Percentiles rank a stretch among this genome's conserved stretches.
Conservation (phyloP, 495 filamentous ascomycete species). For the Penicillium paradoxum region DNA sequence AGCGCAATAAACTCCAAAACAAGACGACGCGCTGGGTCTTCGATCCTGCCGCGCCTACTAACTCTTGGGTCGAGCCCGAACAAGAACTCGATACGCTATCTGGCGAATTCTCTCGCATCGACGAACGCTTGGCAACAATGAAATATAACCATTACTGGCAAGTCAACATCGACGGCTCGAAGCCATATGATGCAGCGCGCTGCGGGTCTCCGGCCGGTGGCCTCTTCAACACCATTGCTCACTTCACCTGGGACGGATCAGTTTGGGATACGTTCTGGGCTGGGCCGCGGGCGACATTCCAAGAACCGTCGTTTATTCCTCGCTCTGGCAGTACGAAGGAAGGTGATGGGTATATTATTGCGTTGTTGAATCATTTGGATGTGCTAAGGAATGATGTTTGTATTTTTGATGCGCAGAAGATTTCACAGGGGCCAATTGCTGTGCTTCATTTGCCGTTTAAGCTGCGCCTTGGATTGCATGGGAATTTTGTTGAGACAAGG, state of each 20-base stretch:
- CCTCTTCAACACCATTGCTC: slow-evolving; percentile 38
- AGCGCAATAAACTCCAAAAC: slow-evolving; percentile 24
- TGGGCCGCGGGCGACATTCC: slow-evolving; percentile 44
- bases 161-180: slow-evolving; percentile 40
- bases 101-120: slow-evolving; percentile 53
- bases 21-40: slow-evolving; percentile 19
- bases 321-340: slow-evolving; percentile 26
- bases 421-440: slow-evolving; percentile 37
- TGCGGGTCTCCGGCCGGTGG: slow-evolving; percentile 12
- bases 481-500: slow-evolving; percentile 14
- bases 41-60: neutral
- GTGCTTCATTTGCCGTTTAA: slow-evolving; percentile 27
- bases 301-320: slow-evolving; percentile 54
- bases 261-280: slow-evolving; percentile 35
- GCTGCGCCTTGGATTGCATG: slow-evolving; percentile 11
- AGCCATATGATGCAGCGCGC: slow-evolving; percentile 38
- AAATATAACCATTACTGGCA: slow-evolving; percentile 54
- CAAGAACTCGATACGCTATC: slow-evolving; percentile 38
- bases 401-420: slow-evolving; percentile 46
- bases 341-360: slow-evolving; percentile 44
- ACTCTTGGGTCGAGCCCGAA: slow-evolving; percentile 17
- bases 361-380: slow-evolving; percentile 50
- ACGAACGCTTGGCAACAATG: slow-evolving; percentile 50
- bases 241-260: slow-evolving; percentile 34
- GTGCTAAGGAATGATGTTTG: slow-evolving; percentile 46